Base-by-base conservation (phyloP, 2,329 filamentous ascomycete genomes). In the Ploettnerulaceae sp. region DNA sequence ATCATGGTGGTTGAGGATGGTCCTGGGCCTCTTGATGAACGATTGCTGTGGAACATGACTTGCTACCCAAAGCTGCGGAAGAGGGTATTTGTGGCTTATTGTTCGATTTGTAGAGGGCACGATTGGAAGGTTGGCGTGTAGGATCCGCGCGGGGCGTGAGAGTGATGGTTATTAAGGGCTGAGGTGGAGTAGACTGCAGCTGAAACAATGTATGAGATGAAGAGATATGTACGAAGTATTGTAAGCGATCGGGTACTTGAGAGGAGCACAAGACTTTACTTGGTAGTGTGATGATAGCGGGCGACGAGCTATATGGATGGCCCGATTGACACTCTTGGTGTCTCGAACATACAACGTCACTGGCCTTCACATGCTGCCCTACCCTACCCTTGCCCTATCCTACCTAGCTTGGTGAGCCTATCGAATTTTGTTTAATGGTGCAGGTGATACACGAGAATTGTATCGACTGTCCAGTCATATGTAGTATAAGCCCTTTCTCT, bases 11-110 rank as follows among this genome's bases (percentile, higher is more conserved):
- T 47, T 32, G 28, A 22, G 14, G 38, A 41, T 3, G 20, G 29
- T 7, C 25, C 25, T 28, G 55, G 36, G 11, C 44, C 47, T 49
- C 40, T 18, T 9, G 40, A 45, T 26, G 53, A 49, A 32, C 48
- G 46, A 37, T 49, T 52, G 43, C 48, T 49, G 26, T 49, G 53
- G 43, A 52, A 54, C 48, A 54, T 54, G 21, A 32, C 39, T 17
- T 38, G 24, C 26, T 28, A 9, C 26, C 26, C 47, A 22, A 35
- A 35, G 24, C 25, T 32, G 21, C 20, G 26, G 11, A 32, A 4
- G 28, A 28, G 34, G 29, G 15, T n/a, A 28, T 46, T 21, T 40
- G 28, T 18, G 25, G 21, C 26, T 26, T 24, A 20, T 14, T 44
- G 25, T 34, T 14, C 15, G 5, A 9, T 39, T n/a, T n/a, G n/a